Evolutionary conservation across 2,329 filamentous ascomycete genomes (phyloP), one percentile per base, ranked within the genome.

Genomic region (Grosmannia clavigera): DNA sequence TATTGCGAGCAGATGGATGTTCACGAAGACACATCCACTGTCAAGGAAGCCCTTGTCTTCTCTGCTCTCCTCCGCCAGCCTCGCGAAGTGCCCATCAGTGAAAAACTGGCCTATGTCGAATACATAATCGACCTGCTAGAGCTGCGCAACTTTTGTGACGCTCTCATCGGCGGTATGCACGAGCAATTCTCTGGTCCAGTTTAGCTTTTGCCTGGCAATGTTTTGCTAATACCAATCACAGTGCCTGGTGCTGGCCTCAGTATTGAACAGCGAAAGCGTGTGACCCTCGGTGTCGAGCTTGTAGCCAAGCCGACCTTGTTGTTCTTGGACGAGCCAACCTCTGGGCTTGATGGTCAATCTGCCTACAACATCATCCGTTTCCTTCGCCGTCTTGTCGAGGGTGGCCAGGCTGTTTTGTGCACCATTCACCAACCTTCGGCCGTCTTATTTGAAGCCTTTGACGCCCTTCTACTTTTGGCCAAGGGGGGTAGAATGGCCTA

Each of bases 1-100:
- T 92, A 92, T 67, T 87, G 87, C 61, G 86, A 92, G 68, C 89
- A 94, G 69, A 90, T 91, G 63, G 89, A 94, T 73, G 78, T 92
- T 1, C 89, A 92, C 67, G 79, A 90, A 60, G 76, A 82, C 1
- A 88, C 81, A 0, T 80, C 85, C 1, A 92, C 89, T 0, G 88
- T 92, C 4, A 81, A 88, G 19, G 88, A 92, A 70, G 87, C 88
- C 1, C 76, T 92, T 5, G 80, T 82, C 60, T 92, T 92, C 68
- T 87, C 83, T 57, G 88, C 88, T 3, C 72, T 88, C 1, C 79
- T 92, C 11, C 82, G 89, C 58, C 89, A 92, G 68, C 83, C 83
- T 31, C 81, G 81, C 11, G 77, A 84, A 29, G 79, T 83, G 1
- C 74, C 85, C 0, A 78, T 78, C 1, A 73, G 81, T 59, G 87